Percentiles rank a stretch among this genome's conserved stretches.
Evolutionary conservation across 164 flowering plant genomes (phyloP).

Genomic region (Magnolia officinalis): DNA sequence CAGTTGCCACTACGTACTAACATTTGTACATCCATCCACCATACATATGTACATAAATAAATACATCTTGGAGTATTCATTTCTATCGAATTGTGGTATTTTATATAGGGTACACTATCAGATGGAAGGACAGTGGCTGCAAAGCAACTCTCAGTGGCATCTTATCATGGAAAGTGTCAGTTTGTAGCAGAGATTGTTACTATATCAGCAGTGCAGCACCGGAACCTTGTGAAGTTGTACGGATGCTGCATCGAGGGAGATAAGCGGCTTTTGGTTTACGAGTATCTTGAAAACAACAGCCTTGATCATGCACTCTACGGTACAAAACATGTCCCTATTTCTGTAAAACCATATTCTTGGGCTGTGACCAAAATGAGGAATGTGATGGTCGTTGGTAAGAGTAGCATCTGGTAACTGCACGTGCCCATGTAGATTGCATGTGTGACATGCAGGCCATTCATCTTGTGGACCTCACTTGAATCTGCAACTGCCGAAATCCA

Average conservation of each 20-base stretch:
- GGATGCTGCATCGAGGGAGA: slow-evolving; percentile 79
- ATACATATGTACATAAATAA: too few relatives aligned
- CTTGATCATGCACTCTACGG: slow-evolving; percentile 78
- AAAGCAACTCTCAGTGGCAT: slow-evolving; percentile 62
- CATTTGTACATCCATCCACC: background rate
- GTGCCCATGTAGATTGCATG: background rate
- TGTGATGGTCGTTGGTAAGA: background rate
- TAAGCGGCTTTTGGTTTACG: slow-evolving; percentile 68
- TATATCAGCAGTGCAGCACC: slow-evolving; percentile 80
- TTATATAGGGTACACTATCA: slow-evolving; percentile 47
- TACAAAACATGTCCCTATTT: slow-evolving; percentile 12
- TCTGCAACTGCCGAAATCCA: background rate
- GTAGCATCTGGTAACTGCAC: background rate
- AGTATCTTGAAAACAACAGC: slow-evolving; percentile 69
- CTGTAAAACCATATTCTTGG: background rate
- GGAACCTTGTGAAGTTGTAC: slow-evolving; percentile 71
- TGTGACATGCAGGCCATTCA: background rate
- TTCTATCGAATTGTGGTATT: background rate
- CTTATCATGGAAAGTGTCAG: slow-evolving; percentile 72
- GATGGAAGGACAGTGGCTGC: slow-evolving; percentile 72
- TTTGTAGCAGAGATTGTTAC: slow-evolving; percentile 74
- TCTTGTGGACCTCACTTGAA: background rate
- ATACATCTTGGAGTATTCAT: background rate
- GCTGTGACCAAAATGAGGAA: background rate
- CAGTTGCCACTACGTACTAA: background rate